Conservation (phyloP, 441 rosid species). For the Viola pubescens region DNA sequence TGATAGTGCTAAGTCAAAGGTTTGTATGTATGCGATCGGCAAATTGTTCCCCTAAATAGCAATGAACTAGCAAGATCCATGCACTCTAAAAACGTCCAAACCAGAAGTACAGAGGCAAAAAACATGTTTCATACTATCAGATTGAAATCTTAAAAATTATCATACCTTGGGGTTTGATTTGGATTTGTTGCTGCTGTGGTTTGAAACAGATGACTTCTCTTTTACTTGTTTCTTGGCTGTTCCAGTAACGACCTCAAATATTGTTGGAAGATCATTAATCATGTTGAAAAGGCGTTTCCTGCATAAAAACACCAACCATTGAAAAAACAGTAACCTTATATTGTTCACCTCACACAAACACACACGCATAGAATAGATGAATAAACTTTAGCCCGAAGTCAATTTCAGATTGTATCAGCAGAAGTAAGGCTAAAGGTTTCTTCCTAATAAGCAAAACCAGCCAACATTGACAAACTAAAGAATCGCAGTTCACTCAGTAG, state of each 20-base stretch:
- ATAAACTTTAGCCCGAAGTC: background rate
- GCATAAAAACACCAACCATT: slow-evolving; percentile 15
- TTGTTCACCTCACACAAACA: background rate
- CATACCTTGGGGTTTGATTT: slow-evolving; percentile 45
- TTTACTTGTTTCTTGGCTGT: slow-evolving; percentile 35
- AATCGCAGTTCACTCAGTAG: too few species aligned
- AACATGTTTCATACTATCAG: background rate
- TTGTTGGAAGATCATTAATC: slow-evolving; percentile 57
- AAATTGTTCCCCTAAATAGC: too few species aligned
- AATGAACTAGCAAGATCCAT: too few species aligned
- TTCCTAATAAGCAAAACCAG: background rate
- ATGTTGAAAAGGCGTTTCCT: slow-evolving; percentile 57
- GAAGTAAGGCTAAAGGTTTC: background rate
- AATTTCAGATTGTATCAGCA: background rate
- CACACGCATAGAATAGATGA: background rate
- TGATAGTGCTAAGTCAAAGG: background rate
- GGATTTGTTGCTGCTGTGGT: slow-evolving; percentile 48
- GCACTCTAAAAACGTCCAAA: too few species aligned
- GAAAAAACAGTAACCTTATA: background rate
- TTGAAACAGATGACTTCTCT: slow-evolving; percentile 38
- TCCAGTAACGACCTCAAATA: slow-evolving; percentile 55
- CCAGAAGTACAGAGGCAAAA: background rate
- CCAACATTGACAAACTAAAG: background rate
- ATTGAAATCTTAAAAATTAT: background rate
- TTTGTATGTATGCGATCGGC: too few species aligned